These are phyloP conservation scores for Phytophthora meadii DNA, from an alignment of 352 stramenopile genomes.

Conservation along the genomic window DNA sequence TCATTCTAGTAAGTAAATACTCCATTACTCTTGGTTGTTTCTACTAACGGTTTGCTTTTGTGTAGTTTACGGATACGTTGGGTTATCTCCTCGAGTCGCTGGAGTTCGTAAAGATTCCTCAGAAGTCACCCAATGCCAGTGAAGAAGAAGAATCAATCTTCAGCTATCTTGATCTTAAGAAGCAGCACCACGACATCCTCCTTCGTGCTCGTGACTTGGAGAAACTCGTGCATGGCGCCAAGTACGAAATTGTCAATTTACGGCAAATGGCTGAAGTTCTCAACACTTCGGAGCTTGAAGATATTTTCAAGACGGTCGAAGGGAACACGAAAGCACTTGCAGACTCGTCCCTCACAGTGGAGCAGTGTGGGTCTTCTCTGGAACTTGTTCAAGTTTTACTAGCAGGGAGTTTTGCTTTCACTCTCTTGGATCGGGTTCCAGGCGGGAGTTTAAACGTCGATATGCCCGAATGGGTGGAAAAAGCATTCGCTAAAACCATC, in stretches of 20 bases:
- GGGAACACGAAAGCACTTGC: constrained; percentile 89
- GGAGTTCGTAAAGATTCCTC: constrained; percentile 80
- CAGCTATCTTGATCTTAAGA: constrained; percentile 92
- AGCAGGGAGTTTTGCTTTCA: constrained; percentile 91
- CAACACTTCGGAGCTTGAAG: constrained; percentile 89
- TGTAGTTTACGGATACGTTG: constrained; percentile 92
- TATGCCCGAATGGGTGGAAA: constrained; percentile 81
- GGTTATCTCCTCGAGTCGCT: constrained; percentile 95
- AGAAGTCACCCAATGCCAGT: constrained; percentile 45
- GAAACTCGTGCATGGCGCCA: constrained; percentile 91
- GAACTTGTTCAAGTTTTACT: constrained; percentile 92
- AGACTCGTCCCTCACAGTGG: constrained; percentile 73
- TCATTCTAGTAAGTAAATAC: constrained; percentile 75
- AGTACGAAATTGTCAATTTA: constrained; percentile 92
- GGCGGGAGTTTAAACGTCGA: constrained; percentile 90
- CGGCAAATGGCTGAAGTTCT: constrained; percentile 79
- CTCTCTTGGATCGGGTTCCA: constrained; percentile 93
- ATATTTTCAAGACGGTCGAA: constrained; percentile 91
- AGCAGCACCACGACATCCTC: constrained; percentile 89
- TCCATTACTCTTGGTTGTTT: neutral
- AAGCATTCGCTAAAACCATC: constrained; percentile 48
- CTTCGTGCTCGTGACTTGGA: constrained; percentile 91
- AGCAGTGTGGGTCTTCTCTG: constrained; percentile 73
- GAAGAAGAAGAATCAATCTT: constrained; percentile 86
- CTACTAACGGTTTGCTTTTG: neutral